Percentiles rank a stretch among this genome's conserved stretches.
Evolutionary conservation across 2,329 filamentous ascomycete species (phyloP).

Genomic region (Zymoseptoria crescenta): DNA sequence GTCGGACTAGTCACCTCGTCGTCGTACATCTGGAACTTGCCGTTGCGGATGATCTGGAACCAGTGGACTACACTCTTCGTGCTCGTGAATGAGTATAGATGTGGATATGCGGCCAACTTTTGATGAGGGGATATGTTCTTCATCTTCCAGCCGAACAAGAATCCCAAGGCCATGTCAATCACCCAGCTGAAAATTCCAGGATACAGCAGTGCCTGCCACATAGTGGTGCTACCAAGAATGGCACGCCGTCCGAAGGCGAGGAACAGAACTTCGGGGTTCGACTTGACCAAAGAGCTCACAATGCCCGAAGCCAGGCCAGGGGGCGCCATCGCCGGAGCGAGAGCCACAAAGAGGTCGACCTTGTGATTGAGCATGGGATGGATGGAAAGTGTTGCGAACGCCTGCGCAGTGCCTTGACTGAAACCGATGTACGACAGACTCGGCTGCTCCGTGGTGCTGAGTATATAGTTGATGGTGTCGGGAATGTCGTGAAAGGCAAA

Average conservation of each 20-base stretch:
- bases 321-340: constrained; percentile 94
- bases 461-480: constrained; percentile 84
- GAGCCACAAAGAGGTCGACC: constrained; percentile 89
- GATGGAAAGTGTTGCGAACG: constrained; percentile 86
- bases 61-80: constrained; percentile 97
- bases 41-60: constrained; percentile 98
- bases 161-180: constrained; percentile 72
- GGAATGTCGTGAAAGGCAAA: constrained; percentile 98
- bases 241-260: constrained; percentile 86
- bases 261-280: constrained; percentile 85
- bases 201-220: constrained; percentile 96
- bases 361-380: constrained; percentile 88
- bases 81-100: constrained; percentile 93
- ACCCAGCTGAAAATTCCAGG: constrained; percentile 84
- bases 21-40: constrained; percentile 97
- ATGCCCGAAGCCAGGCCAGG: constrained; percentile 83
- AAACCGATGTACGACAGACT: constrained; percentile 95
- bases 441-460: constrained; percentile 70
- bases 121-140: constrained; percentile 77
- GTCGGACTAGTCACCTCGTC: constrained; percentile 80
- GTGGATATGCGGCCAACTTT: constrained; percentile 90
- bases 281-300: constrained; percentile 87
- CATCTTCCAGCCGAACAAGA: constrained; percentile 85
- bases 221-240: constrained; percentile 84
- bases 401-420: constrained; percentile 92